phyloP scores from a whole-genome alignment of 2,329 filamentous ascomycete genomes.

The Diaporthe citrichinensis region DNA sequence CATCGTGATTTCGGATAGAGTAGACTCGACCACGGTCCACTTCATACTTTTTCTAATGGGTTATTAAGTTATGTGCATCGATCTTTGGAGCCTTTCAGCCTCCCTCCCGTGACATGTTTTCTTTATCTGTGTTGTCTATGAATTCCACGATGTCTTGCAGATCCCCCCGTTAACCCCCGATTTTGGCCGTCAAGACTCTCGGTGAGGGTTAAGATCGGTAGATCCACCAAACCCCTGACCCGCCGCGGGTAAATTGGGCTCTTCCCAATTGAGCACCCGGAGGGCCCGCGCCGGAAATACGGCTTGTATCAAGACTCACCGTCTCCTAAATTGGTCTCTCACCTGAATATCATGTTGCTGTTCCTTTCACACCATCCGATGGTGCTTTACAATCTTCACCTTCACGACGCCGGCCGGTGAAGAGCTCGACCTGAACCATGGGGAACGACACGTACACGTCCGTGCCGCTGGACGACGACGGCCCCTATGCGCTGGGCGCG shows the following conservation, averaged over 20 bases:
- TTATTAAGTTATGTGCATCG: background rate
- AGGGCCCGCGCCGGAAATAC: conserved; percentile 28
- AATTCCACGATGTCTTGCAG: no score
- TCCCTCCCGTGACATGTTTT: background rate
- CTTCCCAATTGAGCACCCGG: conserved; percentile 20
- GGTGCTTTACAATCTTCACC: background rate
- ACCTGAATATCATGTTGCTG: background rate
- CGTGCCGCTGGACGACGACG: conserved; percentile 15
- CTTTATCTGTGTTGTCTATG: background rate
- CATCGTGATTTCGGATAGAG: conserved; percentile 25
- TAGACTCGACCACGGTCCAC: conserved; percentile 16
- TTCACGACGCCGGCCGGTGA: background rate
- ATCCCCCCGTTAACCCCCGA: background rate
- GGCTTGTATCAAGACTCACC: conserved; percentile 10
- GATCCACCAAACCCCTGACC: conserved; percentile 28
- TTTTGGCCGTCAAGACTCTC: background rate
- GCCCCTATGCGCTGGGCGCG: conserved; percentile 23
- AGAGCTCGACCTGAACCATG: conserved; percentile 9
- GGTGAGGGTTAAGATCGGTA: conserved; percentile 3
- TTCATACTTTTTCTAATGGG: conserved; percentile 6
- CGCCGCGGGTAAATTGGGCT: conserved; percentile 24
- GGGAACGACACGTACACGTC: conserved; percentile 28
- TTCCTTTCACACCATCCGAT: background rate
- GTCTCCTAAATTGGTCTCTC: background rate
- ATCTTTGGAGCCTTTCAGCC: background rate